Base-by-base conservation (phyloP, 345 rosid genomes). In the Rhodamnia rubescens region DNA sequence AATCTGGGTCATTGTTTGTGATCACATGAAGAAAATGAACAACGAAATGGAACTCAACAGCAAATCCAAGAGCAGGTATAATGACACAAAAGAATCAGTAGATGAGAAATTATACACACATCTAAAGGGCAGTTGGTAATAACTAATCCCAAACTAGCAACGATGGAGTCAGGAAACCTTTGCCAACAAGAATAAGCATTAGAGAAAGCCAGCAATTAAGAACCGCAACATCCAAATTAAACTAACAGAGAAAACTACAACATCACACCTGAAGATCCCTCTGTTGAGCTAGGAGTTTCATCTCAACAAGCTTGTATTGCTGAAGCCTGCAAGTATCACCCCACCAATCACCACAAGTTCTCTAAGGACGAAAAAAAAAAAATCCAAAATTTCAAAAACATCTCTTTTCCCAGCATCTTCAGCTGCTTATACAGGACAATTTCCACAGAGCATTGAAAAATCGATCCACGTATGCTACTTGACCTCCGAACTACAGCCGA, bases 261-360 rank as follows among this genome's bases (percentile, higher is more conserved):
- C 24, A 18, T 22, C 42, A 52, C n/a, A 94, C 97, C 96, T 94
- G 94, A 86, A 93, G 97, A 86, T 94, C 97, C 86, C 99, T 96
- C 84, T 98, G 99, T 84, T 96, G 99, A 64, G 99, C 99, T 54
- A 87, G 89, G n/a, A 87, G 75, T 57, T 85, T 87, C 89, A 87
- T 87, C 80, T 87, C 89, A 21, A 75, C 89, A 53, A 87, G 57
- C 87, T 87, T 87, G 53, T 87, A 87, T 47, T 87, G 99, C 91
- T 96, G 99, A 86, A 98, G 98, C 85, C 99, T 98, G 90, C 88
- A 89, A 58, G 36, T 36, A 69, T 69, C 47, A 69, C 32, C 78
- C 78, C 44, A 53, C 36, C 56, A 51, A 83, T 42, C 54, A 53
- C 50, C 53, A 26, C 82, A 24, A 52, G 11, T 36, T 12, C 8